These are phyloP conservation scores for Fusarium avenaceum DNA, from an alignment of 2,329 filamentous ascomycete genomes.

Conservation along the genomic window DNA sequence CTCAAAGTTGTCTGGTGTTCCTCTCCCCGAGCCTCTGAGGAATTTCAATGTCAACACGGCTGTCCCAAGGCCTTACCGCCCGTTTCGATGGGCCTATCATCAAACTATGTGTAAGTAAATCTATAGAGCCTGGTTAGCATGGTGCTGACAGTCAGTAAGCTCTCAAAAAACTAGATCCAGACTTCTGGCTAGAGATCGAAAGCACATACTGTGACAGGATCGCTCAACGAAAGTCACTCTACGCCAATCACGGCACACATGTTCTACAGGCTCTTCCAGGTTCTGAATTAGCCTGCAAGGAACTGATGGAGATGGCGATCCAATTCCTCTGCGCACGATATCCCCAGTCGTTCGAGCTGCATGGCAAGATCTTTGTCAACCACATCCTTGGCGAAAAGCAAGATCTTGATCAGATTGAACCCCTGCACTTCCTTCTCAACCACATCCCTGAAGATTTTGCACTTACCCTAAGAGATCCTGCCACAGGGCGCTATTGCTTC, in stretches of 20 bases:
- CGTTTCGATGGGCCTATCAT: constrained; percentile 86
- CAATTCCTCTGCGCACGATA: constrained; percentile 86
- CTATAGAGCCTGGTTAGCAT: accelerated
- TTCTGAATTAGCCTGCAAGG: constrained; percentile 83
- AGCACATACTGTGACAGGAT: constrained; percentile 77
- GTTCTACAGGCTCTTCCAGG: constrained; percentile 80
- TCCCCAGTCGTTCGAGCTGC: constrained; percentile 77
- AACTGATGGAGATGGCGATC: constrained; percentile 87
- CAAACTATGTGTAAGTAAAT: constrained; percentile 83
- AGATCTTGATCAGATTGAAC: constrained; percentile 71
- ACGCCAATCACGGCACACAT: constrained; percentile 70
- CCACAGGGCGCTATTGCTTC: constrained; percentile 79
- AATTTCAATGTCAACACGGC: constrained; percentile 79
- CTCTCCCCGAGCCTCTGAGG: constrained; percentile 72
- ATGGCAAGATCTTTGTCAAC: constrained; percentile 75
- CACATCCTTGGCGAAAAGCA: constrained; percentile 73
- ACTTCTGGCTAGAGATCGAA: constrained; percentile 93
- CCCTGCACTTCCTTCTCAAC: constrained; percentile 78
- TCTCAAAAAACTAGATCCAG: constrained; percentile 80
- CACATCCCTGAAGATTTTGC: constrained; percentile 90
- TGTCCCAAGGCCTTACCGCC: constrained; percentile 80
- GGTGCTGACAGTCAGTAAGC: constrained; percentile 65
- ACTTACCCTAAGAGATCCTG: constrained; percentile 78
- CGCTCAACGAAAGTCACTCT: constrained; percentile 75
- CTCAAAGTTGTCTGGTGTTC: constrained; percentile 79